phyloP scores from a whole-genome alignment of 352 stramenopile species.

The Globisporangium lucens region DNA sequence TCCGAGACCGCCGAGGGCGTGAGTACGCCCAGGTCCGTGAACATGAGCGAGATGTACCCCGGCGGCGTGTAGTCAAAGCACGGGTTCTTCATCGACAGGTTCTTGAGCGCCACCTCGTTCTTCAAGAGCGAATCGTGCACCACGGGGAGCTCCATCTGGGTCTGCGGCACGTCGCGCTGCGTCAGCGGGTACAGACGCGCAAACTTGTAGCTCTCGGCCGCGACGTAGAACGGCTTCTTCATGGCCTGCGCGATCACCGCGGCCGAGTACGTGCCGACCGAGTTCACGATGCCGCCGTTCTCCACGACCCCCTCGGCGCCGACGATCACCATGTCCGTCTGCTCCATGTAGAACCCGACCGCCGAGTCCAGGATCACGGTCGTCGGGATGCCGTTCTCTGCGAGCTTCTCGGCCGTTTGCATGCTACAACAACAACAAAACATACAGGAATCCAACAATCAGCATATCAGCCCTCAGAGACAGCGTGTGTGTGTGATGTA shows the following conservation, averaged over 20 bases:
- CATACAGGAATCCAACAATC: not conserved
- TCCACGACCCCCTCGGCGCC: slow-evolving; percentile 96
- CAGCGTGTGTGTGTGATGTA: not conserved
- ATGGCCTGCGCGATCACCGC: slow-evolving; percentile 93
- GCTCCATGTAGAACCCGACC: slow-evolving; percentile 96
- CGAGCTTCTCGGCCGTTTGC: slow-evolving; percentile 81
- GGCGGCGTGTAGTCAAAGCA: slow-evolving; percentile 97
- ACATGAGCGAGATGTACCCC: slow-evolving; percentile 97
- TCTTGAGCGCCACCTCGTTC: slow-evolving; percentile 27
- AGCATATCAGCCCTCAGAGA: not conserved
- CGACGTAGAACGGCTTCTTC: slow-evolving; percentile 98
- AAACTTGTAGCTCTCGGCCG: slow-evolving; percentile 98
- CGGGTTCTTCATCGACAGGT: slow-evolving; percentile 86
- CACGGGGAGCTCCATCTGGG: slow-evolving; percentile 49
- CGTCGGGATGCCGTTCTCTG: slow-evolving; percentile 89
- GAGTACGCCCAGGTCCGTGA: slow-evolving; percentile 97
- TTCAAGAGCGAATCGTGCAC: slow-evolving; percentile 15
- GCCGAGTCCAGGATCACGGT: slow-evolving; percentile 95
- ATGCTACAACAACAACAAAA: slow-evolving; percentile 22
- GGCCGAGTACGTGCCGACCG: slow-evolving; percentile 95
- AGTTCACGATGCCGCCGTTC: slow-evolving; percentile 98
- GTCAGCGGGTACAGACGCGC: slow-evolving; percentile 96
- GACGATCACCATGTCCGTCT: slow-evolving; percentile 94
- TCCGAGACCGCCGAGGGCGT: slow-evolving; percentile 98
- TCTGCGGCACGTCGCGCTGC: slow-evolving; percentile 92